Evolutionary conservation across 2,329 filamentous ascomycete genomes (phyloP).

Genomic region (Ceratocystis lukuohia): DNA sequence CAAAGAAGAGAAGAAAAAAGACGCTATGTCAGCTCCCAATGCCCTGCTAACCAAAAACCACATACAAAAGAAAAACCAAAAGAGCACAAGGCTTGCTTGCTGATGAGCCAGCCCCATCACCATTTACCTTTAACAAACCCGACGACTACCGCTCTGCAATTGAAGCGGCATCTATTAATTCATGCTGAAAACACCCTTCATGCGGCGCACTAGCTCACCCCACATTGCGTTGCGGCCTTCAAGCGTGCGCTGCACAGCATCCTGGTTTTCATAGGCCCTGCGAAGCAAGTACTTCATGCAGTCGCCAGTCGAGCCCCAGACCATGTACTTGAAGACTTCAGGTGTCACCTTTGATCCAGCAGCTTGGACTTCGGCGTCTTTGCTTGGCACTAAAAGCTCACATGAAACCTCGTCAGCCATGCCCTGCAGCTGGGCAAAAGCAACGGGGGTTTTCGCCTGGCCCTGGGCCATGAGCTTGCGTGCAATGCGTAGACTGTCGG

Average conservation of each 20-base stretch:
- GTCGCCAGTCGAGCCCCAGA: constrained; percentile 60
- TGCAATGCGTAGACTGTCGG: constrained; percentile 50
- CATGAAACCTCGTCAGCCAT: constrained; percentile 91
- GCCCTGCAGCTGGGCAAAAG: constrained; percentile 63
- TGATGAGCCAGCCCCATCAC: neutral
- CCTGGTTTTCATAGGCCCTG: constrained; percentile 54
- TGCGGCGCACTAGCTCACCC: constrained; percentile 44
- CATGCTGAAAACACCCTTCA: constrained; percentile 32
- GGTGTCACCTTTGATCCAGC: constrained; percentile 21
- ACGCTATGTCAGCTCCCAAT: neutral
- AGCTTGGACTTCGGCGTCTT: constrained; percentile 9
- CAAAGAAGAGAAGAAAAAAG: neutral
- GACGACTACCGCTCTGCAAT: neutral
- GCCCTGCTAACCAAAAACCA: neutral
- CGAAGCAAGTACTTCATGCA: constrained; percentile 71
- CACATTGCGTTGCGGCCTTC: constrained; percentile 50
- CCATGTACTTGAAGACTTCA: constrained; percentile 51
- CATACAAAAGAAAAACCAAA: neutral
- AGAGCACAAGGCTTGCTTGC: neutral
- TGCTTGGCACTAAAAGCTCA: constrained; percentile 33
- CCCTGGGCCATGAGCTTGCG: constrained; percentile 38
- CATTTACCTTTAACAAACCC: neutral
- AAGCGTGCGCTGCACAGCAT: constrained; percentile 51
- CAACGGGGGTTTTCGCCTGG: constrained; percentile 29
- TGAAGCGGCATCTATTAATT: constrained; percentile 23